A percentile compares a stretch with the other conserved stretches of the same genome.
These are phyloP conservation scores for Podospora australis DNA, from an alignment of 495 filamentous ascomycete genomes.

Conservation along the genomic window DNA sequence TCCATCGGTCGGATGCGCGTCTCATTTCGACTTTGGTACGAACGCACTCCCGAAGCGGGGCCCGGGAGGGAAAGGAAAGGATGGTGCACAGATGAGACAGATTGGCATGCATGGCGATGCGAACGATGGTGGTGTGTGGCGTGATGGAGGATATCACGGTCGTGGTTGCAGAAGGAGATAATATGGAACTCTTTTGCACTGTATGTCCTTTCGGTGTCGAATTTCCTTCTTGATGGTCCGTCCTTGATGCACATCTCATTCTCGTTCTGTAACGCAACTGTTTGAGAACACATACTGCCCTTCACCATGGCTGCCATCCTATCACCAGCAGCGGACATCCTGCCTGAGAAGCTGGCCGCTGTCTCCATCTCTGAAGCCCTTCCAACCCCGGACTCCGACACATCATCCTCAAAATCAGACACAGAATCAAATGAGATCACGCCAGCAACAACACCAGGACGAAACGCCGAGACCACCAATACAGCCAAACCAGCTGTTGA, in stretches of 20 bases:
- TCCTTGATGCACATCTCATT: not conserved
- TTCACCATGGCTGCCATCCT: not conserved
- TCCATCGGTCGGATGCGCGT: no score
- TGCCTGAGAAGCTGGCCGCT: not conserved
- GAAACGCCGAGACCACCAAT: not conserved
- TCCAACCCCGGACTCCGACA: not conserved
- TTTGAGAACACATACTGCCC: not conserved
- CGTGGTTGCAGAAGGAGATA: not conserved
- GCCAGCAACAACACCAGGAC: not conserved
- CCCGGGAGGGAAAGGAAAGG: no score
- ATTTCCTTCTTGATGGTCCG: not conserved
- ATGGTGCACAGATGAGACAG: no score
- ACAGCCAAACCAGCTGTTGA: conserved; percentile 3
- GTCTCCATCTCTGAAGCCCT: not conserved
- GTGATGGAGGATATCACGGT: not conserved
- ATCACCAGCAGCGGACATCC: not conserved
- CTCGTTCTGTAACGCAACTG: not conserved
- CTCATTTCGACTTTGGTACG: no score
- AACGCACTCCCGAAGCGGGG: no score
- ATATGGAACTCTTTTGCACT: not conserved
- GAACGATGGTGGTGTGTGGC: no score
- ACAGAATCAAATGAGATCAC: not conserved
- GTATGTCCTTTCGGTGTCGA: not conserved
- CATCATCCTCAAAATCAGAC: not conserved
- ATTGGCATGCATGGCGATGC: no score